Conservation (phyloP, 148 eudicot species). For the Arctostaphylos glauca region DNA sequence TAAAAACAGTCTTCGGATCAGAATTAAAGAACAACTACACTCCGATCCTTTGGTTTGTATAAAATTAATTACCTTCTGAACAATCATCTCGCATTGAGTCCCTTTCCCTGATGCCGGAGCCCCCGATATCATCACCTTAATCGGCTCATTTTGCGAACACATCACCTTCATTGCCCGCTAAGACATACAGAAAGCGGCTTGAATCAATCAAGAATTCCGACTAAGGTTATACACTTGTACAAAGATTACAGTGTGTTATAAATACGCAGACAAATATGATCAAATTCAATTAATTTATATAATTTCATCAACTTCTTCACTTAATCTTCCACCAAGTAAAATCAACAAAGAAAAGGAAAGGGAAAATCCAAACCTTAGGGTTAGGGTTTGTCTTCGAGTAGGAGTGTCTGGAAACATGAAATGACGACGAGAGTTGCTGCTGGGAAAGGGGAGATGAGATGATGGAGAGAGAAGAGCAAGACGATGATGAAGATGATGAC, state of each 20-base stretch:
- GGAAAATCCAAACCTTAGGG: slow-evolving; percentile 33
- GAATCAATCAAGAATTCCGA: background rate
- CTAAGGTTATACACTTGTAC: background rate
- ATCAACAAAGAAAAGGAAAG: no score
- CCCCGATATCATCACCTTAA: slow-evolving; percentile 96
- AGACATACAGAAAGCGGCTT: background rate
- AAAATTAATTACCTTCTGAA: slow-evolving; percentile 52
- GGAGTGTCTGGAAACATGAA: slow-evolving; percentile 7
- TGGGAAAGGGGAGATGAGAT: slow-evolving; percentile 27
- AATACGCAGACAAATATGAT: background rate
- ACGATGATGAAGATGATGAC: slow-evolving; percentile 9
- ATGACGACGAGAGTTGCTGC: slow-evolving; percentile 16
- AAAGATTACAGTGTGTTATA: background rate
- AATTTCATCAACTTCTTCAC: no score
- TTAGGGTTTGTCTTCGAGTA: slow-evolving; percentile 21
- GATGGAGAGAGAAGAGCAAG: slow-evolving; percentile 22
- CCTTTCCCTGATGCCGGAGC: slow-evolving; percentile 99
- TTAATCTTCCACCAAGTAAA: no score
- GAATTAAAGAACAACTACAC: background rate
- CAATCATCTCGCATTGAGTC: slow-evolving; percentile 91
- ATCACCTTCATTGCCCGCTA: slow-evolving; percentile 38
- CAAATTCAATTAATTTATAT: background rate
- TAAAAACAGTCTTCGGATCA: background rate
- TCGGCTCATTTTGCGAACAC: slow-evolving; percentile 59
- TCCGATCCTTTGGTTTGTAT: background rate